Conservation (phyloP, 2,329 filamentous ascomycete species). For the Aspergillus sp. region DNA sequence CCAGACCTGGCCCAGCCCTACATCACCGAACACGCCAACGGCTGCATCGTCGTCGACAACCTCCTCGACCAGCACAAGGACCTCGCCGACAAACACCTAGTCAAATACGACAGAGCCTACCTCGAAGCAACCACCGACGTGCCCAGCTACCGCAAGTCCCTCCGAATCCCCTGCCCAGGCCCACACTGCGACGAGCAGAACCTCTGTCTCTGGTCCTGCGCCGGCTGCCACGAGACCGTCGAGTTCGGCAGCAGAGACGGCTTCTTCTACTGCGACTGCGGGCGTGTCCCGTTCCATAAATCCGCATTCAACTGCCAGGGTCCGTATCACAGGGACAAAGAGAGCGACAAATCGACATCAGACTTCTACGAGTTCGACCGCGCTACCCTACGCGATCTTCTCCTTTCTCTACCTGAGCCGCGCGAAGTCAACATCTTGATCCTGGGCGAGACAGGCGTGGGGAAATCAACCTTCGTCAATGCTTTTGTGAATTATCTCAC, state of each 20-base stretch:
- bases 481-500: slow-evolving; percentile 9
- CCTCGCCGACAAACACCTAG: slow-evolving; percentile 1
- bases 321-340: background rate
- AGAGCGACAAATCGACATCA: background rate
- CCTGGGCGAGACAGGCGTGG: slow-evolving; percentile 6
- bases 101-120: background rate
- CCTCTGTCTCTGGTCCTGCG: slow-evolving; percentile 1
- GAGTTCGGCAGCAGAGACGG: slow-evolving; percentile 6
- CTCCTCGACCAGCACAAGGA: slow-evolving; percentile 4
- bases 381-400: background rate
- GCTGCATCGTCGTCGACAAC: background rate
- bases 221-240: slow-evolving; percentile 4
- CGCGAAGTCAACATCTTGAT: slow-evolving; percentile 8
- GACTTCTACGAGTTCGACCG: background rate
- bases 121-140: slow-evolving; percentile 3
- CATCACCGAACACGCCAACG: background rate
- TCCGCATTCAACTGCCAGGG: slow-evolving; percentile 1
- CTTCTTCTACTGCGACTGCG: slow-evolving; percentile 11
- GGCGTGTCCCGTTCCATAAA: background rate
- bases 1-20: background rate
- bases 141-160: background rate
- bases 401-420: background rate
- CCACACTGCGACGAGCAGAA: slow-evolving; percentile 1
- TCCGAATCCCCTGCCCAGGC: slow-evolving; percentile 4
- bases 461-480: slow-evolving; percentile 10